Percentiles rank a stretch among this genome's conserved stretches.
Evolutionary conservation across 2,329 filamentous ascomycete species (phyloP).

Genomic region (Fonsecaea nubica): DNA sequence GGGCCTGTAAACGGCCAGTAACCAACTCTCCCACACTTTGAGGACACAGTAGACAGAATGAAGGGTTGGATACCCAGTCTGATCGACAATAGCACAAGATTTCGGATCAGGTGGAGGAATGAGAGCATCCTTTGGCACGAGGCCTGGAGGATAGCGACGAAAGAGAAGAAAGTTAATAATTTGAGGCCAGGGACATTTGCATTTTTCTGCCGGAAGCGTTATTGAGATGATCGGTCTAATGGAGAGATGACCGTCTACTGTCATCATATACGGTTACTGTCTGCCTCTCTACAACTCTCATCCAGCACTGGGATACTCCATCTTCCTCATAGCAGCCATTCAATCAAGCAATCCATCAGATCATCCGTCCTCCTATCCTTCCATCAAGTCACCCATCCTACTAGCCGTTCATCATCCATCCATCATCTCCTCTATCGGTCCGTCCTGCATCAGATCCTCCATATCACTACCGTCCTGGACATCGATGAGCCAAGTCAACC

Average conservation of each 20-base stretch:
- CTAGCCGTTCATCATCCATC: not conserved
- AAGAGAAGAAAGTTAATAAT: not conserved
- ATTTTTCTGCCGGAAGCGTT: constrained; percentile 1
- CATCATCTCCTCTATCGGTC: not conserved
- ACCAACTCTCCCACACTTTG: not conserved
- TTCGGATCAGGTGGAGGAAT: not conserved
- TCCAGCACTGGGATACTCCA: constrained; percentile 6
- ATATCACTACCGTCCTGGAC: not conserved
- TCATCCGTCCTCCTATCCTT: not conserved
- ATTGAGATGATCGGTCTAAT: not conserved
- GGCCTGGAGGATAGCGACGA: not conserved
- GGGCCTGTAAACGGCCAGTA: constrained; percentile 31
- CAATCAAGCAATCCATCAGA: constrained; percentile 1
- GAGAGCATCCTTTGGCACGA: not conserved
- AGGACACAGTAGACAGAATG: not conserved
- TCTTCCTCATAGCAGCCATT: constrained; percentile 9
- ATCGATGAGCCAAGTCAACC: not conserved
- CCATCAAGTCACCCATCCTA: not conserved
- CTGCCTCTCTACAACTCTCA: constrained; percentile 7
- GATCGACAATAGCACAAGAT: not conserved
- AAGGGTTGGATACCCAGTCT: constrained; percentile 25
- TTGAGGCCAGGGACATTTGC: constrained; percentile 3
- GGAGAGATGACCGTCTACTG: constrained; percentile 1
- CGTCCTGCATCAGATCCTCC: not conserved
- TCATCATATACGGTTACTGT: constrained; percentile 1